Evolutionary conservation across 2,329 filamentous ascomycete genomes (phyloP), one percentile per base, ranked within the genome.

Genomic region (Hawksworthiomyces lignivorus): DNA sequence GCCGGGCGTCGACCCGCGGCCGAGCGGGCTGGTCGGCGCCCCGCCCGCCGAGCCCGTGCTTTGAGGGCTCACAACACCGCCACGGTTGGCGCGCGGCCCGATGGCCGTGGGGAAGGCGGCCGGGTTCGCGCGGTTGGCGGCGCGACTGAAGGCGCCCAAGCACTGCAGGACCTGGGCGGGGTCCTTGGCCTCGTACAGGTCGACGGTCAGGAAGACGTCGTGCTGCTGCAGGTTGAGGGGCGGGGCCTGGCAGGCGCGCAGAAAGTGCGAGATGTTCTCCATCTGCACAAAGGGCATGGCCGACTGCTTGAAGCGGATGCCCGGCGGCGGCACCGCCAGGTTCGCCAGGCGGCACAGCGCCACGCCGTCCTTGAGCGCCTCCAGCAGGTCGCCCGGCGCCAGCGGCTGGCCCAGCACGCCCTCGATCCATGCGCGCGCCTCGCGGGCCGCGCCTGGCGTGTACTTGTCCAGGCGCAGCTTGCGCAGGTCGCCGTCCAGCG

Each of bases 201-300:
- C 92, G 60, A 98, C 90, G 5, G 92, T 98, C 47, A 97, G 79
- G 65, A 98, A 98, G 52, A 89, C 81, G 63, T 98, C 92, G 68
- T 98, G 92, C 34, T 89, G 82, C 44, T 87, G 88, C 46, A 98
- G 79, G 62, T 82, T 89, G 39, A 98, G 70, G 1, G 92, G 92
- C 20, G 85, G 78, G 38, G 77, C 70, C 63, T 95, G 86, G 68
- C 89, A 94, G 46, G 87, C 88, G 56, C 78, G 80, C 41, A 98
- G 78, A 65, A 96, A 98, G 58, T 94, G 87, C 5, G 89, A 94
- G 57, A 98, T 96, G 61, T 98, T 98, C 63, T 98, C 92, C 89
- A 97, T 97, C 64, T 98, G 92, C 30, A 97, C 90, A 60, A 98
- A 98, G 0, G 92, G 92, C 90, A 97, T 97, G 30, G 80, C 67